Conservation (phyloP, 176 grass and related monocot species). For the Canna indica region DNA sequence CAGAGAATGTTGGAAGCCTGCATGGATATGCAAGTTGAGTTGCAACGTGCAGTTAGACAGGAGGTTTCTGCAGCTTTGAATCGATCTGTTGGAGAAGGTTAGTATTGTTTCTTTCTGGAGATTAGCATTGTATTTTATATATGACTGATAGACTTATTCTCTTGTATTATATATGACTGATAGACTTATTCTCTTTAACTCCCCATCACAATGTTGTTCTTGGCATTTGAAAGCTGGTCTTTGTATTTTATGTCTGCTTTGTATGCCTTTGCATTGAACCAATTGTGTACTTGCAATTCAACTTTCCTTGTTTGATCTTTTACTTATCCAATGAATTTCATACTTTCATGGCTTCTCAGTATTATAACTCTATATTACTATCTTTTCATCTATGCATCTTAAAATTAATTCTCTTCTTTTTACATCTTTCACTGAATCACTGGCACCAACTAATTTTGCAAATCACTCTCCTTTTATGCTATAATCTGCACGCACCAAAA, state of each 20-base stretch:
- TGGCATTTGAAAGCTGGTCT: background rate
- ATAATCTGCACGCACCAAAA: background rate
- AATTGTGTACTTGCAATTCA: background rate
- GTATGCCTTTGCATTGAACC: background rate
- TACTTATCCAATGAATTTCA: background rate
- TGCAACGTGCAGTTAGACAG: slow-evolving; percentile 86
- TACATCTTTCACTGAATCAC: background rate
- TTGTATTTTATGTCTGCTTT: background rate
- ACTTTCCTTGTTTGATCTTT: background rate
- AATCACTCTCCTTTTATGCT: background rate
- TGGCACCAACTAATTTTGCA: background rate
- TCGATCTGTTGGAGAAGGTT: slow-evolving; percentile 69
- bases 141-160: background rate
- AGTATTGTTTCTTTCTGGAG: slow-evolving; percentile 18
- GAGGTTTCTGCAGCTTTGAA: slow-evolving; percentile 97
- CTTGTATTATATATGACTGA: background rate
- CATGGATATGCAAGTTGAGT: slow-evolving; percentile 99
- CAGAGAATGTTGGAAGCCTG: slow-evolving; percentile 92
- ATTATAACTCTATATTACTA: background rate
- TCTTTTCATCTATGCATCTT: background rate
- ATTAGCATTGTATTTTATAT: background rate
- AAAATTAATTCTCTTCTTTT: background rate
- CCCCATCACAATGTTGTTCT: background rate
- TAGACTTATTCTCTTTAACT: background rate
- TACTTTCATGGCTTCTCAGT: background rate